Evolutionary conservation across 148 eudicot genomes (phyloP).

Genomic region (Cornus controversa): DNA sequence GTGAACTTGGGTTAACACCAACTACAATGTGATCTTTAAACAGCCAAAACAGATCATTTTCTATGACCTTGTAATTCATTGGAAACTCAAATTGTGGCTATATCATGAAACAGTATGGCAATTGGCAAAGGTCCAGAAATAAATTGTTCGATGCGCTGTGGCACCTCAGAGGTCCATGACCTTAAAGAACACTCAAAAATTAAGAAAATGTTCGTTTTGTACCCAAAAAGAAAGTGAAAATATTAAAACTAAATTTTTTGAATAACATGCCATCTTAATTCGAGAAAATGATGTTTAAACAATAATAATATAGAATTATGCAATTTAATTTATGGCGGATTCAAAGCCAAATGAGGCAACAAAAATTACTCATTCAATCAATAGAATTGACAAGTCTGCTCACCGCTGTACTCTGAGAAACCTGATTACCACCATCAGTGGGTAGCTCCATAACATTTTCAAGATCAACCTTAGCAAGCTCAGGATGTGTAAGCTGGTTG

Average conservation of each 20-base stretch:
- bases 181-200: not conserved
- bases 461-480: slow-evolving; percentile 32
- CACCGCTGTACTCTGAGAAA: slow-evolving; percentile 58
- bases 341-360: not conserved
- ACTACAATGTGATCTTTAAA: not conserved
- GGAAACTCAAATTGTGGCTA: not conserved
- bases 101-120: not conserved
- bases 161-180: not conserved
- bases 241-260: not conserved
- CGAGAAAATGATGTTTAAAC: not conserved
- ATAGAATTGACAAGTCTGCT: slow-evolving; percentile 10
- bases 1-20: not conserved
- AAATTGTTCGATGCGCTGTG: not conserved
- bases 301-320: not conserved
- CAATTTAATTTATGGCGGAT: not conserved
- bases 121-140: not conserved
- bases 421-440: slow-evolving; percentile 28
- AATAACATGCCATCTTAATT: not conserved
- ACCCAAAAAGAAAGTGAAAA: slow-evolving; percentile 36
- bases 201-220: not conserved
- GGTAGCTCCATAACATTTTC: slow-evolving; percentile 39
- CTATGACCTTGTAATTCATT: not conserved
- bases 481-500: slow-evolving; percentile 26
- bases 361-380: not conserved
- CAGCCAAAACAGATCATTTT: not conserved